A percentile compares a stretch with the other conserved stretches of the same genome.
These are phyloP conservation scores for Fusarium subtropicale DNA, from an alignment of 2,329 filamentous ascomycete genomes.

Conservation along the genomic window DNA sequence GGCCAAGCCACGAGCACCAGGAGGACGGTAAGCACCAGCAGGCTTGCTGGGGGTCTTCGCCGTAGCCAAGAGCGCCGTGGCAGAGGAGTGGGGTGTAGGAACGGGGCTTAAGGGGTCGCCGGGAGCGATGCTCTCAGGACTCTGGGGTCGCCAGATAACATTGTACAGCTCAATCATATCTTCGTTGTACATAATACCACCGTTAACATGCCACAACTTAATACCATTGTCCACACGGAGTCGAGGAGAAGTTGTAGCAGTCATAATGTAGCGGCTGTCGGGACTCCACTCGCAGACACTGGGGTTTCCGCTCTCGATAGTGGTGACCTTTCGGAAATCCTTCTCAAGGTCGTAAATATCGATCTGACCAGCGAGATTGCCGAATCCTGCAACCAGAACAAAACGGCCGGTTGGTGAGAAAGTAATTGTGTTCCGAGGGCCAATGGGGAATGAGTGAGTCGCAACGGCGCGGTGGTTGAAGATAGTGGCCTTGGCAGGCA, in stretches of 20 bases:
- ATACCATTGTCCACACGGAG: slow-evolving; percentile 97
- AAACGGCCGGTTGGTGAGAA: slow-evolving; percentile 96
- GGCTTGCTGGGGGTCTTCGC: slow-evolving; percentile 97
- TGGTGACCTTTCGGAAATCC: slow-evolving; percentile 91
- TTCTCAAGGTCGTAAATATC: slow-evolving; percentile 97
- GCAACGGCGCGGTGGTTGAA: slow-evolving; percentile 90
- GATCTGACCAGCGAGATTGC: slow-evolving; percentile 96
- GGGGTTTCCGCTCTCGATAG: slow-evolving; percentile 94
- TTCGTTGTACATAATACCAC: slow-evolving; percentile 91
- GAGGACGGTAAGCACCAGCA: slow-evolving; percentile 95
- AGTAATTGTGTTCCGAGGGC: slow-evolving; percentile 91
- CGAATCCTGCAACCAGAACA: slow-evolving; percentile 93
- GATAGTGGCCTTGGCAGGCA: slow-evolving; percentile 99
- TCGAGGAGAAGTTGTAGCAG: slow-evolving; percentile 95
- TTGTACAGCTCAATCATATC: slow-evolving; percentile 96
- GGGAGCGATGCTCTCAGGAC: slow-evolving; percentile 66
- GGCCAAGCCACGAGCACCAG: slow-evolving; percentile 86
- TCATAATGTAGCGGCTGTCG: slow-evolving; percentile 94
- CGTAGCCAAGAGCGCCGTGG: slow-evolving; percentile 81
- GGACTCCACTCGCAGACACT: slow-evolving; percentile 98
- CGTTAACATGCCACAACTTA: slow-evolving; percentile 92
- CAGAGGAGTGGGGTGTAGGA: slow-evolving; percentile 84
- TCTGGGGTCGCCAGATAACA: slow-evolving; percentile 86
- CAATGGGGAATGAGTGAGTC: slow-evolving; percentile 86
- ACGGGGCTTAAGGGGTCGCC: slow-evolving; percentile 79